These are phyloP conservation scores for Suillus clintonianus DNA, from an alignment of 768 basidiomycete genomes.

Conservation along the genomic window DNA sequence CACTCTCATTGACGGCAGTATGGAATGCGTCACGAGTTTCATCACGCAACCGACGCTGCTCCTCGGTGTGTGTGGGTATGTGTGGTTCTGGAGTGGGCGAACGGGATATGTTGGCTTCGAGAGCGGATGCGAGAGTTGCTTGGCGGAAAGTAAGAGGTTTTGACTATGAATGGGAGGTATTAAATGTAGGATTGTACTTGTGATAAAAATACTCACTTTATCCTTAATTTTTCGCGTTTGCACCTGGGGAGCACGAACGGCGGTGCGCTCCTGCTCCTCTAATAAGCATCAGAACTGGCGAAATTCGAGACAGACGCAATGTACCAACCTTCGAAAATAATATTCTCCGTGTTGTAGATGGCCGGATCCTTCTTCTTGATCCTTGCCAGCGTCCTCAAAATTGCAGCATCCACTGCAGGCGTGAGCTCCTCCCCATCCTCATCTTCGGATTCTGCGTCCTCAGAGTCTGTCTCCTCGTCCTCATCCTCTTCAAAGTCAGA, in stretches of 20 bases:
- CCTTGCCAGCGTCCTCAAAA: constrained; percentile 84
- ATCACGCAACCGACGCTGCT: constrained; percentile 70
- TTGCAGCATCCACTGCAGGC: constrained; percentile 90
- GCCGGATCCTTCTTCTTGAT: constrained; percentile 82
- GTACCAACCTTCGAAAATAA: constrained; percentile 77
- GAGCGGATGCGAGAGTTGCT: constrained; percentile 63
- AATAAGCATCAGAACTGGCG: constrained; percentile 3
- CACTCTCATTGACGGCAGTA: constrained; percentile 37
- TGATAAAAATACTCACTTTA: constrained; percentile 43
- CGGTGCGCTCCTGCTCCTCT: constrained; percentile 67
- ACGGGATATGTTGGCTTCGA: constrained; percentile 49
- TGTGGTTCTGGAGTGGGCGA: constrained; percentile 58
- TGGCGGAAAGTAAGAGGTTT: constrained; percentile 80
- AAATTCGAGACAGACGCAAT: not conserved
- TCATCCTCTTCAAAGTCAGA: constrained; percentile 68
- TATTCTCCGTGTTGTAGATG: constrained; percentile 73
- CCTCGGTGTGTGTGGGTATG: constrained; percentile 70
- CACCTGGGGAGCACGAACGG: constrained; percentile 23
- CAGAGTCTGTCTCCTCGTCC: constrained; percentile 62
- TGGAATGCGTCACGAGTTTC: constrained; percentile 91
- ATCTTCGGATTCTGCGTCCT: constrained; percentile 84
- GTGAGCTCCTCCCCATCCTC: constrained; percentile 95
- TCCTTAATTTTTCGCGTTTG: constrained; percentile 40
- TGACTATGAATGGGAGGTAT: constrained; percentile 37
- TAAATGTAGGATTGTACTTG: not conserved